phyloP scores from a whole-genome alignment of 164 flowering plant species.

The Kalanchoe fedtschenkoi region DNA sequence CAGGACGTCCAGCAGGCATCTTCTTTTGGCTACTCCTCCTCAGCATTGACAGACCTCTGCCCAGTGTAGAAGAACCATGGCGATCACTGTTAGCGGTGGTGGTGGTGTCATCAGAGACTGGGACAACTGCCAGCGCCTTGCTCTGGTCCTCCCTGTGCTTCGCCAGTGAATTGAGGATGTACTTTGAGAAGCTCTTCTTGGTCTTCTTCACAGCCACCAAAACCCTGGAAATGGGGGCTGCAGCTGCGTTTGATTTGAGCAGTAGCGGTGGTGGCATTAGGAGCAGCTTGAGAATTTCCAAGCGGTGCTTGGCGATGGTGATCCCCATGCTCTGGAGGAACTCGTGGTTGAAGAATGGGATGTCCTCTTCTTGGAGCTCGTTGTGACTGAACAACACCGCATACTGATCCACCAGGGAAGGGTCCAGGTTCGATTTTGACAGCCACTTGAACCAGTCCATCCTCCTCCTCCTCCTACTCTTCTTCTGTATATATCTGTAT shows the following conservation, averaged over 20 bases:
- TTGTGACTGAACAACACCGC: constrained; percentile 40
- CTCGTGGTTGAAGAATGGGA: constrained; percentile 54
- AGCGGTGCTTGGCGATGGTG: constrained; percentile 56
- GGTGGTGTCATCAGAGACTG: constrained; percentile 16
- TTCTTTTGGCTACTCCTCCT: constrained; percentile 40
- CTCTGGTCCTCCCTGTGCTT: constrained; percentile 17
- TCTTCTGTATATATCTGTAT: neutral
- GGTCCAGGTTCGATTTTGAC: constrained; percentile 47
- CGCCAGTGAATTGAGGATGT: constrained; percentile 25
- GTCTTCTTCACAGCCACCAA: constrained; percentile 45
- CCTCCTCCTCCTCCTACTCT: neutral
- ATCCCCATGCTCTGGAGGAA: constrained; percentile 72
- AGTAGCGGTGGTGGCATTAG: constrained; percentile 15
- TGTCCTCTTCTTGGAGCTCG: constrained; percentile 58
- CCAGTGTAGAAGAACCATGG: constrained; percentile 39
- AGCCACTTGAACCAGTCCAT: constrained; percentile 71
- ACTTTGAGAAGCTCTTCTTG: constrained; percentile 28
- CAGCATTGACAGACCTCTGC: constrained; percentile 26
- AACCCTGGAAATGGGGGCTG: constrained; percentile 34
- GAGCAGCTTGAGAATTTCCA: constrained; percentile 61
- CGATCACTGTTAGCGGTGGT: neutral
- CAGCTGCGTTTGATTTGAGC: constrained; percentile 19
- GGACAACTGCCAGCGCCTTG: constrained; percentile 43
- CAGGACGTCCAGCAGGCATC: constrained; percentile 2
- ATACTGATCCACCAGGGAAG: constrained; percentile 43